These are phyloP conservation scores for Monosporascus sp. DNA, from an alignment of 2,329 filamentous ascomycete genomes.

Conservation along the genomic window DNA sequence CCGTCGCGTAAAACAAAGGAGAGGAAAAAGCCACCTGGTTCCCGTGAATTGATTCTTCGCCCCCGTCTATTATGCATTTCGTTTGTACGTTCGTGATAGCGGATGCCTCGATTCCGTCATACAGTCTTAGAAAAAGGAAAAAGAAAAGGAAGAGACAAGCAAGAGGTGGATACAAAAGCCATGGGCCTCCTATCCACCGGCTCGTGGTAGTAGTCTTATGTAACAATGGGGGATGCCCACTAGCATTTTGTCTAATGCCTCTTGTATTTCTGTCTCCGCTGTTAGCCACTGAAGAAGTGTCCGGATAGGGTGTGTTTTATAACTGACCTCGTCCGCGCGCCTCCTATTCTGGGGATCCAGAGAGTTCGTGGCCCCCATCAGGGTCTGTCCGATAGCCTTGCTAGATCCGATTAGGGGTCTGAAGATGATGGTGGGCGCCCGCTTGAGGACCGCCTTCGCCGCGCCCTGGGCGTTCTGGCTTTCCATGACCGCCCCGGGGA, in stretches of 20 bases:
- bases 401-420: slow-evolving; percentile 85
- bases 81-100: no score
- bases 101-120: no score
- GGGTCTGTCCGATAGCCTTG: slow-evolving; percentile 80
- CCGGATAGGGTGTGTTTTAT: background rate
- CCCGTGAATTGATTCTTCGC: no score
- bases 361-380: slow-evolving; percentile 88
- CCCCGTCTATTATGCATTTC: no score
- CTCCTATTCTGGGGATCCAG: slow-evolving; percentile 78
- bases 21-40: no score
- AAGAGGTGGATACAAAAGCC: no score
- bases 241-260: slow-evolving; percentile 24
- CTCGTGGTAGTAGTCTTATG: no score
- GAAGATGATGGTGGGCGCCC: slow-evolving; percentile 89
- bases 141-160: no score
- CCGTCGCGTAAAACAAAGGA: no score
- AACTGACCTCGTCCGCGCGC: slow-evolving; percentile 84
- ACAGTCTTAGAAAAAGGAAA: no score
- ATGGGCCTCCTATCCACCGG: no score
- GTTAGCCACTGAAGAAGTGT: slow-evolving; percentile 5
- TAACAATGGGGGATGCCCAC: no score
- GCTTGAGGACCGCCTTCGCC: slow-evolving; percentile 69
- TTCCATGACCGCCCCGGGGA: slow-evolving; percentile 87
- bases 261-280: slow-evolving; percentile 41
- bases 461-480: slow-evolving; percentile 75